A percentile compares a stretch with the other conserved stretches of the same genome.
phyloP scores from a whole-genome alignment of 177 flowering plant genomes.

The Vitis hybrid region DNA sequence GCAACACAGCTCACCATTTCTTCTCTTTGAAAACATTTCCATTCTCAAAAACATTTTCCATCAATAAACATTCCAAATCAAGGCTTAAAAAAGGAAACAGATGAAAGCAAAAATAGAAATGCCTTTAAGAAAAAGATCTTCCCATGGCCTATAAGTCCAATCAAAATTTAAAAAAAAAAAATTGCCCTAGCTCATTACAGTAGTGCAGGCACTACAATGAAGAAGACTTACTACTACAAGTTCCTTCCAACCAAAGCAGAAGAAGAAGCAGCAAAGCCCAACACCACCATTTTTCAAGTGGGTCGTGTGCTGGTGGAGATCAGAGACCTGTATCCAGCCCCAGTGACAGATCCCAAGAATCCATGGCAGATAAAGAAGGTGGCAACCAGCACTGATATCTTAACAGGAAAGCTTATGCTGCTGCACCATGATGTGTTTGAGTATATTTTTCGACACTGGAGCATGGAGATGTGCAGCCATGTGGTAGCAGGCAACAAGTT shows the following conservation, averaged over 20 bases:
- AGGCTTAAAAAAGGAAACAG: no score
- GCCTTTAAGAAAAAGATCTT: no score
- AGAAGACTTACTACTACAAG: neutral
- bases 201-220: no score
- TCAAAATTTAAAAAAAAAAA: no score
- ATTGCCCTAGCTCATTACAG: no score
- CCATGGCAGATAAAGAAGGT: constrained; percentile 2
- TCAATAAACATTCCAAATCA: no score
- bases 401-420: constrained; percentile 4
- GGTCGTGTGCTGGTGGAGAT: neutral
- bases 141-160: no score
- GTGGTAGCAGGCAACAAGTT: constrained; percentile 1
- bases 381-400: neutral
- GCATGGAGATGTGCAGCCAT: constrained; percentile 4
- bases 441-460: constrained; percentile 6
- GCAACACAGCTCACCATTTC: no score
- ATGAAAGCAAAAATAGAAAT: no score
- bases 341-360: neutral
- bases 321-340: neutral
- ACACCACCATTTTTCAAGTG: neutral
- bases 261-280: neutral
- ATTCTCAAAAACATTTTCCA: no score
- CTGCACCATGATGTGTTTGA: constrained; percentile 2
- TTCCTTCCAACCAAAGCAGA: constrained; percentile 11
- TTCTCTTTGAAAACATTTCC: no score